A percentile compares a stretch with the other conserved stretches of the same genome.
These are phyloP conservation scores for Acacia melanoxylon DNA, from an alignment of 306 rosid genomes.

Conservation along the genomic window DNA sequence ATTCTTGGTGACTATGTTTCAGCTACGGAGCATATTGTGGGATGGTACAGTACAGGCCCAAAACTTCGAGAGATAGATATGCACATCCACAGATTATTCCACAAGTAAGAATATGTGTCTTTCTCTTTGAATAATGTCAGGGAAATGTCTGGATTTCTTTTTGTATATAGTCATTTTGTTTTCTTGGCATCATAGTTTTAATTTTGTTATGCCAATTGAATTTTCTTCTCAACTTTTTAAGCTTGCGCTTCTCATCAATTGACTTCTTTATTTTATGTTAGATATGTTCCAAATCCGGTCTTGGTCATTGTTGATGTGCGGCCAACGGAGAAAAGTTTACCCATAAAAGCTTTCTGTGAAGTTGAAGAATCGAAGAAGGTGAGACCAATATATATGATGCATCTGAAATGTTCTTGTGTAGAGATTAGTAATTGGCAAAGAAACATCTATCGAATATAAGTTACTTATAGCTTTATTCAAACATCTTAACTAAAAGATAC, in stretches of 20 bases:
- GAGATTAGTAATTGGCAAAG: neutral
- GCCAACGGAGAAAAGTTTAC: constrained; percentile 65
- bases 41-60: constrained; percentile 78
- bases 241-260: neutral
- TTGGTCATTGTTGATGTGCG: constrained; percentile 83
- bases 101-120: constrained; percentile 36
- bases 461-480: neutral
- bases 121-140: neutral
- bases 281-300: constrained; percentile 81
- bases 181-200: neutral
- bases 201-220: neutral
- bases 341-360: constrained; percentile 66
- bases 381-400: neutral
- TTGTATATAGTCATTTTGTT: neutral
- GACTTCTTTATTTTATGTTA: constrained; percentile 27
- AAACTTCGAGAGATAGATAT: constrained; percentile 58
- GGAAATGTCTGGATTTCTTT: neutral
- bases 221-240: neutral
- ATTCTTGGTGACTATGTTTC: constrained; percentile 16
- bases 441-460: neutral
- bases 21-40: constrained; percentile 75
- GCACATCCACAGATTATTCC: constrained; percentile 56
- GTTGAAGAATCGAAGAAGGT: constrained; percentile 64
- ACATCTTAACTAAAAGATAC: neutral
- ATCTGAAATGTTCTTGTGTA: neutral